phyloP scores from a whole-genome alignment of 192 early-diverging fungal genomes.

The Coemansia sp. region DNA sequence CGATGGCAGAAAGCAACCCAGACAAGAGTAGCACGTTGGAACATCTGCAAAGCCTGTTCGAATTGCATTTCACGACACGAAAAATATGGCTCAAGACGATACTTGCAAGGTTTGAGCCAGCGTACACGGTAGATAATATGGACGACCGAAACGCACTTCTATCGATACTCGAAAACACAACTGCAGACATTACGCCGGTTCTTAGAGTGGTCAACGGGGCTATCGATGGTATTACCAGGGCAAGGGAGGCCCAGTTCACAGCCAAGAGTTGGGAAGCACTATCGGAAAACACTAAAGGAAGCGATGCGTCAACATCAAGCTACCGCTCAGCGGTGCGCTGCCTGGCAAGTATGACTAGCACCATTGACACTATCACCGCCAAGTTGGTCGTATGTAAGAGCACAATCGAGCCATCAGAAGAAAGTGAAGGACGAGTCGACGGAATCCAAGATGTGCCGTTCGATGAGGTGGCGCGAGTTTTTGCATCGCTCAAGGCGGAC shows the following conservation, averaged over 20 bases:
- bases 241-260: slow-evolving; percentile 26
- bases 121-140: background rate
- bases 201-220: background rate
- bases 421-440: background rate
- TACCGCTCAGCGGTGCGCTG: slow-evolving; percentile 16
- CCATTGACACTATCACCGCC: slow-evolving; percentile 20
- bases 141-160: background rate
- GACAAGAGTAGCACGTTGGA: slow-evolving; percentile 14
- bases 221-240: slow-evolving; percentile 1
- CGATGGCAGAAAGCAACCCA: background rate
- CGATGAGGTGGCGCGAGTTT: slow-evolving; percentile 30
- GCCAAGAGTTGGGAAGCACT: slow-evolving; percentile 29
- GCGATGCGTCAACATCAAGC: background rate
- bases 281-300: background rate
- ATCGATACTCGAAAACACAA: background rate
- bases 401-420: slow-evolving; percentile 5
- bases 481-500: slow-evolving; percentile 46
- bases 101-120: slow-evolving; percentile 2
- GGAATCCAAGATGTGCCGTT: background rate
- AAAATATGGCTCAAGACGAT: slow-evolving; percentile 24
- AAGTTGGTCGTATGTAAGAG: slow-evolving; percentile 33
- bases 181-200: background rate
- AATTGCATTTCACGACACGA: slow-evolving; percentile 29
- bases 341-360: slow-evolving; percentile 21
- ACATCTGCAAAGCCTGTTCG: slow-evolving; percentile 10